Percentiles rank a stretch among this genome's conserved stretches.
Evolutionary conservation across 139 green algal genomes (phyloP).

Genomic region (Coelastrella sp.): DNA sequence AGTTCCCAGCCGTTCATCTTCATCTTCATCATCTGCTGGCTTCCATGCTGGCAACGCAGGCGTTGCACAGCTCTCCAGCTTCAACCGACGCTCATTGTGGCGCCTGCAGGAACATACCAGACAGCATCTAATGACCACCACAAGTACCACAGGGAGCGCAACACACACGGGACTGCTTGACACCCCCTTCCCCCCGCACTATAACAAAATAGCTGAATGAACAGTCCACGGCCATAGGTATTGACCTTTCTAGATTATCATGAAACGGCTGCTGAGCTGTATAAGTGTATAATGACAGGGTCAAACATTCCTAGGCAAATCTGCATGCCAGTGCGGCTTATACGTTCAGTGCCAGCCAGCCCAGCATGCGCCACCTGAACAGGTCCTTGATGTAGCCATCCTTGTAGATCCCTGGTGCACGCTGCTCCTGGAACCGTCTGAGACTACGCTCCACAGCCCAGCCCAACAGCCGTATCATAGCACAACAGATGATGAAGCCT

Average conservation of each 20-base stretch:
- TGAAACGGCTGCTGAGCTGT: no score
- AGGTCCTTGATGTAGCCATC: constrained; percentile 92
- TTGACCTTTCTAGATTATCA: no score
- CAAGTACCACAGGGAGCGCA: no score
- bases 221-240: background rate
- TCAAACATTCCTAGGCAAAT: no score
- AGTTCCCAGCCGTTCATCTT: constrained; percentile 30
- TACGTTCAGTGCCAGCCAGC: no score
- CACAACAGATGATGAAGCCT: constrained; percentile 69
- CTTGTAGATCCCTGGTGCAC: constrained; percentile 98
- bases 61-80: background rate
- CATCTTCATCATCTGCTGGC: constrained; percentile 41
- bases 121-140: no score
- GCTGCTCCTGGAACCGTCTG: constrained; percentile 75
- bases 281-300: no score
- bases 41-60: constrained; percentile 85
- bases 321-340: no score
- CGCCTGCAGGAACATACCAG: constrained; percentile 31
- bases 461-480: constrained; percentile 59
- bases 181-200: no score
- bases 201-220: no score
- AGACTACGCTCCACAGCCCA: constrained; percentile 69
- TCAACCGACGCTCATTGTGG: constrained; percentile 44
- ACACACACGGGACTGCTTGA: no score
- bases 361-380: constrained; percentile 71